Evolutionary conservation across 164 flowering plant genomes (phyloP), one percentile per base, ranked within the genome.

Genomic region (Annona cherimola): DNA sequence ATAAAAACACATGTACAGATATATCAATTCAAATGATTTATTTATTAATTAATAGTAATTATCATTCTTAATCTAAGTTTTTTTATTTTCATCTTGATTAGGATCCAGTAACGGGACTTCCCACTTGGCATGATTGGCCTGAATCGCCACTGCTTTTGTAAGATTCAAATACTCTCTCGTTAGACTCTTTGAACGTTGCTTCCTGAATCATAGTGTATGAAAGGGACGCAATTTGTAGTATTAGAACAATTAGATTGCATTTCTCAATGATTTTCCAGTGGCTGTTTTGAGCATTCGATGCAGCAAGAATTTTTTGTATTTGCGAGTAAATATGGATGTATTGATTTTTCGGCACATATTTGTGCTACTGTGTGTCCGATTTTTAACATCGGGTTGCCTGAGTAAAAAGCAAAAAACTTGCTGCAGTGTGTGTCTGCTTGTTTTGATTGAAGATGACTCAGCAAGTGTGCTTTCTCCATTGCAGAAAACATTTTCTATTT

Each of bases 101-200:
- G 97, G 99, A 95, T 82, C 99, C 97, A 42, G 94, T 93, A 14
- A 95, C 99, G 26, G 90, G 85, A 74, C 90, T 87, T 75, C 98
- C 99, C 14, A 79, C 78, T 59, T 86, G 83, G 88, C 94, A 93
- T 82, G 85, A 83, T 61, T 80, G 93, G 83, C 73, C 78, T 40
- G 70, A 83, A 42, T 86, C 97, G 66, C 93, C 97, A 46, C 61
- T 90, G 66, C 81, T 92, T 42, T 71, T 94, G 99, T 94, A 86
- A 85, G 94, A 80, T 73, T 54, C 59, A 20, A 75, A 44, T 66
- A 4, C 66, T 20, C 54, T 59, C 42, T 64, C 41, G 1, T 43
- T 9, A 12, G 67, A 14, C 2, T 66, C 14, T 50, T 50, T 50
- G 57, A 50, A 50, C 9, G 5, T 50, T 50, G 57, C 57, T 8